Evolutionary conservation across 1,284 basidiomycete genomes (phyloP).

Genomic region (Leccinum ponderosum): DNA sequence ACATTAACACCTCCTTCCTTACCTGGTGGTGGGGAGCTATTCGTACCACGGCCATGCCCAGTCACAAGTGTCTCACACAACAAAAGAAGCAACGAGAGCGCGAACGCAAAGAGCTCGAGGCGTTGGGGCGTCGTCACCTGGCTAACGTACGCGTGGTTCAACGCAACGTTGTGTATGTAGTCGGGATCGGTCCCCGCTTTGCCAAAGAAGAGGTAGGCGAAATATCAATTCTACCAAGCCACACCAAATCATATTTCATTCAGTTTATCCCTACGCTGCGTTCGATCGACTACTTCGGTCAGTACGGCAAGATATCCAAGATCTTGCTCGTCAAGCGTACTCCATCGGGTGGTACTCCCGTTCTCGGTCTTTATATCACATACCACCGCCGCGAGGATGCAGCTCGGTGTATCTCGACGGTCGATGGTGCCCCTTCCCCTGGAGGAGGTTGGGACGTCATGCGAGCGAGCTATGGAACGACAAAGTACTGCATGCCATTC

Average conservation of each 20-base stretch:
- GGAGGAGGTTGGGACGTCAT: slow-evolving; percentile 80
- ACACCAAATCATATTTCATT: slow-evolving; percentile 17
- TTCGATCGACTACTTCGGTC: slow-evolving; percentile 97
- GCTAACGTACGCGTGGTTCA: slow-evolving; percentile 96
- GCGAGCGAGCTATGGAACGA: slow-evolving; percentile 94
- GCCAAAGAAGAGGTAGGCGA: slow-evolving; percentile 90
- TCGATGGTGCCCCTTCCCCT: slow-evolving; percentile 89
- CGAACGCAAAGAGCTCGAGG: slow-evolving; percentile 94
- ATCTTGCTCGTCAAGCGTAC: slow-evolving; percentile 92
- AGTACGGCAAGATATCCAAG: slow-evolving; percentile 98
- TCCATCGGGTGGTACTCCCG: slow-evolving; percentile 73
- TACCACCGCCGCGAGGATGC: slow-evolving; percentile 96
- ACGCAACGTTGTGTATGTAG: slow-evolving; percentile 95
- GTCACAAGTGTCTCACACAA: slow-evolving; percentile 93
- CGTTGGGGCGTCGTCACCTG: slow-evolving; percentile 83
- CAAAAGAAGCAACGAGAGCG: slow-evolving; percentile 96
- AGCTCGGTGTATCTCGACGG: slow-evolving; percentile 87
- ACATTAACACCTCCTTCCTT: slow-evolving; percentile 6
- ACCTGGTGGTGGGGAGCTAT: slow-evolving; percentile 13
- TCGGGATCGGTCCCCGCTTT: slow-evolving; percentile 87
- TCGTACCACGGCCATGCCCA: slow-evolving; percentile 19
- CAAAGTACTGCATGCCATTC: slow-evolving; percentile 98
- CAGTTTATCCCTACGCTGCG: slow-evolving; percentile 93
- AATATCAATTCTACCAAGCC: neutral
- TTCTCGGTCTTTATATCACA: slow-evolving; percentile 95